Conservation (phyloP, 768 basidiomycete genomes). For the Floccularia luteovirens region DNA sequence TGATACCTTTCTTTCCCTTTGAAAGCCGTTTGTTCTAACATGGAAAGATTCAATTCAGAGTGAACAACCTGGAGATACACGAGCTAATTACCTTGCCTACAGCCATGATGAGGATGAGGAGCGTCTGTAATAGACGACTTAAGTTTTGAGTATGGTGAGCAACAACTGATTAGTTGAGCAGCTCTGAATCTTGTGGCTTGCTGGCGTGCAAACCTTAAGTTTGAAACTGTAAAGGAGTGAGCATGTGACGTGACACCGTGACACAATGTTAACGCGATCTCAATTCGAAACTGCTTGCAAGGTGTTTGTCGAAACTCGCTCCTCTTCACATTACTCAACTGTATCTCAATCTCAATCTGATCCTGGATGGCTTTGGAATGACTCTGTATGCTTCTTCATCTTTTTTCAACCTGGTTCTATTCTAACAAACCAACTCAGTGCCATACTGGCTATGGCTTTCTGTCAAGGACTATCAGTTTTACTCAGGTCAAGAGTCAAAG, state of each 20-base stretch:
- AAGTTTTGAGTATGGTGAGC: slow-evolving; percentile 22
- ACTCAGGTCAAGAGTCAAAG: slow-evolving; percentile 4
- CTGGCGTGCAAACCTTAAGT: slow-evolving; percentile 60
- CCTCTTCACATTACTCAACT: too few species aligned
- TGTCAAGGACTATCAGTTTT: slow-evolving; percentile 16
- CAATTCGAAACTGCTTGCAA: slow-evolving; percentile 58
- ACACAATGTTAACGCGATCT: slow-evolving; percentile 42
- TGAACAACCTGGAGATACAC: slow-evolving; percentile 1
- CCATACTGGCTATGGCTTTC: slow-evolving; percentile 19
- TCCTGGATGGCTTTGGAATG: slow-evolving; percentile 49
- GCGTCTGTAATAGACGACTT: slow-evolving; percentile 36
- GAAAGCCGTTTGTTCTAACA: slow-evolving; percentile 93
- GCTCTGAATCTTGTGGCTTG: too few species aligned
- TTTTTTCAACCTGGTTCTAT: background rate
- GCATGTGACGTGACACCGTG: slow-evolving; percentile 25
- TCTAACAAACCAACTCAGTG: background rate
- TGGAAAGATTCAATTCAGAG: slow-evolving; percentile 6
- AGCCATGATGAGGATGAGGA: slow-evolving; percentile 55
- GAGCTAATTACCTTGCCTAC: slow-evolving; percentile 70
- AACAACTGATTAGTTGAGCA: slow-evolving; percentile 24
- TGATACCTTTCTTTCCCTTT: slow-evolving; percentile 98
- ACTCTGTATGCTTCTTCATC: slow-evolving; percentile 17
- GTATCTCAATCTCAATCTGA: background rate
- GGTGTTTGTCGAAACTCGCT: slow-evolving; percentile 28
- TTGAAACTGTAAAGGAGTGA: slow-evolving; percentile 40